Conservation (phyloP, 352 stramenopile species). For the Phytophthora quininea region DNA sequence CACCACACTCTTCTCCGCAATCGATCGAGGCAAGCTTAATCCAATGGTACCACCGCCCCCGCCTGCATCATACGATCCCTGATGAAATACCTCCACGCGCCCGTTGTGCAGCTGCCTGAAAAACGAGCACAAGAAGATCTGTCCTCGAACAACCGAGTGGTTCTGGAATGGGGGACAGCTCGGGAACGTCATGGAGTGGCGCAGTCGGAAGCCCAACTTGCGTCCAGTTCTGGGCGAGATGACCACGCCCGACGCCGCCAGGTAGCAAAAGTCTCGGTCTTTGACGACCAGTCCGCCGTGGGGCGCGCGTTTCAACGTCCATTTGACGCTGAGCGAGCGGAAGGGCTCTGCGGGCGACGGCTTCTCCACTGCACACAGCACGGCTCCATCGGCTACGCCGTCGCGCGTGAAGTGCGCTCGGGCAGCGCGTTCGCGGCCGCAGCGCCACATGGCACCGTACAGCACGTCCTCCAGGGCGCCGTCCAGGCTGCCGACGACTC, state of each 20-base stretch:
- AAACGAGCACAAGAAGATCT: conserved; percentile 73
- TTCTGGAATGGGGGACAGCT: conserved; percentile 54
- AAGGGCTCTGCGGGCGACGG: conserved; percentile 42
- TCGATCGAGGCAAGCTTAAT: conserved; percentile 41
- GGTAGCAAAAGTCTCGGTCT: conserved; percentile 60
- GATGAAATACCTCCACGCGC: conserved; percentile 69
- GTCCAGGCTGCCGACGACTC: conserved; percentile 45
- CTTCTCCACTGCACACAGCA: conserved; percentile 46
- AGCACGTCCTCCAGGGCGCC: conserved; percentile 51
- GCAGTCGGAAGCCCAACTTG: conserved; percentile 49
- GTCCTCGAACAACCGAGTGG: conserved; percentile 59
- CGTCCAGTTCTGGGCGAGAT: conserved; percentile 36
- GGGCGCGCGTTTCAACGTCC: conserved; percentile 45
- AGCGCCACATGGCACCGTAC: conserved; percentile 53
- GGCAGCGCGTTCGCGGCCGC: conserved; percentile 30
- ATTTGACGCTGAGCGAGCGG: conserved; percentile 54
- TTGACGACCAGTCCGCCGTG: conserved; percentile 45
- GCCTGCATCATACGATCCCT: conserved; percentile 58
- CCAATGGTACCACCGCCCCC: conserved; percentile 32
- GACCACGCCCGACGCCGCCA: conserved; percentile 40
- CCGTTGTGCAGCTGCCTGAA: conserved; percentile 64
- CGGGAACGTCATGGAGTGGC: conserved; percentile 71
- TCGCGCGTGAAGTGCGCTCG: conserved; percentile 46
- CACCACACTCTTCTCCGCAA: conserved; percentile 54
- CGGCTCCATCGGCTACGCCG: conserved; percentile 44